Conservation (phyloP, 2,329 filamentous ascomycete genomes). For the Ophiostoma perfectum region DNA sequence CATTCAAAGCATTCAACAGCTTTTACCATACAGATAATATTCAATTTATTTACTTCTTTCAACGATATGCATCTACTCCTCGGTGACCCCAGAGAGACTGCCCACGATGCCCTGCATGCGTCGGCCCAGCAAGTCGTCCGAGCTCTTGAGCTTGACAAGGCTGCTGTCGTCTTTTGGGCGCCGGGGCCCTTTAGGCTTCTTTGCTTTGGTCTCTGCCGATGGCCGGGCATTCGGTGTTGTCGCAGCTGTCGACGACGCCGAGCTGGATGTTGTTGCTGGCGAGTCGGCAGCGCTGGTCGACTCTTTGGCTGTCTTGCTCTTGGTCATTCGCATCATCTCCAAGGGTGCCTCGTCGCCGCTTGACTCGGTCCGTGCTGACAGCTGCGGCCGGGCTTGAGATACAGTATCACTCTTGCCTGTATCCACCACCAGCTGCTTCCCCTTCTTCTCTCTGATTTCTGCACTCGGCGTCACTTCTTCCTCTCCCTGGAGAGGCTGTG, state of each 20-base stretch:
- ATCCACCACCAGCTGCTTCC: neutral
- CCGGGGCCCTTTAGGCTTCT: constrained; percentile 25
- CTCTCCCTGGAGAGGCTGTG: neutral
- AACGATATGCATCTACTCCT: constrained; percentile 31
- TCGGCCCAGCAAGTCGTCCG: constrained; percentile 52
- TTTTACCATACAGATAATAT: neutral
- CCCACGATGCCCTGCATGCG: constrained; percentile 55
- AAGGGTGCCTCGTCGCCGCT: constrained; percentile 73
- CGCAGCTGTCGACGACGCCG: neutral
- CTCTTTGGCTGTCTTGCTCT: constrained; percentile 29
- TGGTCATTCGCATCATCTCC: constrained; percentile 69
- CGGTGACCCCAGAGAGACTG: constrained; percentile 46
- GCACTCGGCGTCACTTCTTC: neutral
- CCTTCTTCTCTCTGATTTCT: neutral
- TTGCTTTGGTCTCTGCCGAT: constrained; percentile 21
- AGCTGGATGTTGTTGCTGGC: neutral
- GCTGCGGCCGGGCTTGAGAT: neutral
- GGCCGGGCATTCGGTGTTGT: neutral
- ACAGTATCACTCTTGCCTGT: neutral
- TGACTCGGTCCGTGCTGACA: constrained; percentile 44
- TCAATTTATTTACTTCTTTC: too few species aligned
- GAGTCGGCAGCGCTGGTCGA: neutral
- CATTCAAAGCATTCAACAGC: constrained; percentile 5
- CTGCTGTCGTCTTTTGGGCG: constrained; percentile 36
- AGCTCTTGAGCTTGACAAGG: constrained; percentile 52